Percentiles rank a stretch among this genome's conserved stretches.
These are phyloP conservation scores for Jatropha multifida DNA, from an alignment of 441 rosid genomes.

Conservation along the genomic window DNA sequence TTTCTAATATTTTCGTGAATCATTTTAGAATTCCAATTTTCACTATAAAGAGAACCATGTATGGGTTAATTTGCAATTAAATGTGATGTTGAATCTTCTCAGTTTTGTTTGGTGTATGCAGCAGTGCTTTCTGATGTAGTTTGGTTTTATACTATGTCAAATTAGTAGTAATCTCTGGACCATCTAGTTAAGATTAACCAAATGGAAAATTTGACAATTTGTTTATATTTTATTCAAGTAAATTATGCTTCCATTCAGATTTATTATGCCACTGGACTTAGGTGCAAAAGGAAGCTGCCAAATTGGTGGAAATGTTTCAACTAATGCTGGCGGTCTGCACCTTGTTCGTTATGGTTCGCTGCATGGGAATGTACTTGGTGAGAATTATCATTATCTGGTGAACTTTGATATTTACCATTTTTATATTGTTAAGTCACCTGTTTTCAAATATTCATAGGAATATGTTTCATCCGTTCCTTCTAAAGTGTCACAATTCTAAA, in stretches of 20 bases:
- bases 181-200: background rate
- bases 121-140: background rate
- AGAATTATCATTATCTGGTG: conserved; percentile 17
- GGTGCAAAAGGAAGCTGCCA: conserved; percentile 99
- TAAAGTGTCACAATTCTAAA: too few species aligned
- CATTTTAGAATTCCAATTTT: background rate
- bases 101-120: background rate
- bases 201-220: conserved; percentile 15
- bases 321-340: conserved; percentile 98
- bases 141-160: background rate
- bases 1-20: background rate
- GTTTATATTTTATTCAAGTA: conserved; percentile 30
- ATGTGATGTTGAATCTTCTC: background rate
- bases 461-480: too few species aligned
- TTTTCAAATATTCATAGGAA: background rate
- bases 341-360: conserved; percentile 95
- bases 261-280: conserved; percentile 97
- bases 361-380: conserved; percentile 84
- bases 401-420: conserved; percentile 1
- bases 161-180: background rate
- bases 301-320: conserved; percentile 98
- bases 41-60: background rate
- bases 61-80: conserved; percentile 1
- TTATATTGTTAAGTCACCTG: background rate
- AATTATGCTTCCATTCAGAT: conserved; percentile 68